Percentiles rank a stretch among this genome's conserved stretches.
phyloP scores from a whole-genome alignment of 306 rosid genomes.

The Cucumis hystrix region DNA sequence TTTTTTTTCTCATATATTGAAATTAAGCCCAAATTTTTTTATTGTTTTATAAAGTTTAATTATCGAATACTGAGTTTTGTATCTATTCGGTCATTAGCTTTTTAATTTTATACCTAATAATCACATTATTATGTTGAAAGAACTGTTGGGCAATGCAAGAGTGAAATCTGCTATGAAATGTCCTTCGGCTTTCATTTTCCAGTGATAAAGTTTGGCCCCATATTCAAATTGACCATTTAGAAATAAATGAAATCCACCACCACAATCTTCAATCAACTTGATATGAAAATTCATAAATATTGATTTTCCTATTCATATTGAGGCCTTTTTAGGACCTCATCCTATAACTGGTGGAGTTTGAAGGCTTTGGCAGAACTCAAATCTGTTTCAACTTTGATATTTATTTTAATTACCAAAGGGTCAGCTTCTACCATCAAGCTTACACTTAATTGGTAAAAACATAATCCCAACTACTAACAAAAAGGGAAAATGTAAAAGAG shows the following conservation, averaged over 20 bases:
- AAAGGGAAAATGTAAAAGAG: not conserved
- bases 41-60: no score
- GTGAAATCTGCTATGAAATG: not conserved
- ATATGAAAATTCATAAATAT: not conserved
- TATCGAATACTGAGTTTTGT: no score
- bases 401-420: not conserved
- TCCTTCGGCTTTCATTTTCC: not conserved
- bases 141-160: not conserved
- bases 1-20: no score
- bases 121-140: not conserved
- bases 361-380: not conserved
- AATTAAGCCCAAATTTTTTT: no score
- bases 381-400: not conserved
- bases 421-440: not conserved
- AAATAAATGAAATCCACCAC: not conserved
- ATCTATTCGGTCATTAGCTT: no score
- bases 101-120: no score
- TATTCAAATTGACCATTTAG: not conserved
- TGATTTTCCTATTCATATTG: not conserved
- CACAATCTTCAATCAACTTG: not conserved
- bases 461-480: not conserved
- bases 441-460: not conserved
- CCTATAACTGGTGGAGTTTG: not conserved
- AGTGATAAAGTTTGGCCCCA: not conserved
- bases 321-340: not conserved